Base-by-base conservation (phyloP, 208 protist species). In the Trypanosoma platydactyli region DNA sequence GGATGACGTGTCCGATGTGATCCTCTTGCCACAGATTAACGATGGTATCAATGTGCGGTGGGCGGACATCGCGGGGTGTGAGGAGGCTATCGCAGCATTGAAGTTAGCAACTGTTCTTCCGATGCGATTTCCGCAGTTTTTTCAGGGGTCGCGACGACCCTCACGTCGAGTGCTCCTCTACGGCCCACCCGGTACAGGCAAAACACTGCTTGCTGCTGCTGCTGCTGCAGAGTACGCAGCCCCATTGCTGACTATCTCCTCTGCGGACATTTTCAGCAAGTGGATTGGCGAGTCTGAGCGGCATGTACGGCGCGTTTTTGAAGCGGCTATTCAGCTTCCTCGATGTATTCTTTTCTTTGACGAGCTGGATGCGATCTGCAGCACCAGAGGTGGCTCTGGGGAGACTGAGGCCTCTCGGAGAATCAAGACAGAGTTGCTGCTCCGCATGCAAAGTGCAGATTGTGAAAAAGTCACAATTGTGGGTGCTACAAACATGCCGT, bases 391-490 rank as follows among this genome's bases (percentile, higher is more conserved):
- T 53, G 79, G 57, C 44, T 51, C 76, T 15, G 79, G 80, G 9
- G 92, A 97, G 76, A 91, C 83, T 30, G 91, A 97, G 54, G 78
- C 84, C 2, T 84, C 97, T 6, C 83, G 98, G 13, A 86, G 98
- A 18, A 86, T 99, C 44, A 99, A 99, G 78, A 99, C 98, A 25
- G 98, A 99, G 82, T 97, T 99, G 38, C 86, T 99, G 0, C 88
- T 99, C 3, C 97, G 98, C 63, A 65, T 97, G 51, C 81, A 96
- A 55, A 80, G 55, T 11, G 44, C 83, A 12, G 46, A 80, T n/a
- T 35, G 70, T 0, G 58, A 72, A 0, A n/a, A 27, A 24, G 78
- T 97, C 29, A 78, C 86, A 18, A 73, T 98, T 44, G 41, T 98
- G 20, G 95, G 86, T 6, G 95, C 95, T 12, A 97, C 91, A 15